These are phyloP conservation scores for Fraxinus albicans DNA, from an alignment of 305 asterid species.

Conservation along the genomic window DNA sequence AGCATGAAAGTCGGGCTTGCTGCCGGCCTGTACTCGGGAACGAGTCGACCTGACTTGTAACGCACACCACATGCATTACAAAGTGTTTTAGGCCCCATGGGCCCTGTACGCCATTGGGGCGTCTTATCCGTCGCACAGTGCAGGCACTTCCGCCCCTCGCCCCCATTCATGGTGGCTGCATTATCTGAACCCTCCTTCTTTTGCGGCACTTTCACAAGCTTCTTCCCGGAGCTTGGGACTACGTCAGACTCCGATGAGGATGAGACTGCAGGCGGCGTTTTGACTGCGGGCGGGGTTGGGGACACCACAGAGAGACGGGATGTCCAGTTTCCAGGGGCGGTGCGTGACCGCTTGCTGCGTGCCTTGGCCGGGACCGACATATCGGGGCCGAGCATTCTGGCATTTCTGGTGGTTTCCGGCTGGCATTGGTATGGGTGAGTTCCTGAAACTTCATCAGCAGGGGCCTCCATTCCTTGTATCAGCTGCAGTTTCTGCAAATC, in stretches of 20 bases:
- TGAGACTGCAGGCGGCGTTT: slow-evolving; percentile 42
- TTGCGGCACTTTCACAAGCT: background rate
- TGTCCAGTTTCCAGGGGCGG: slow-evolving; percentile 73
- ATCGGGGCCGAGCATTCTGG: slow-evolving; percentile 37
- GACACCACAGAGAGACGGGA: slow-evolving; percentile 67
- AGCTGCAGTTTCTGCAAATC: slow-evolving; percentile 62
- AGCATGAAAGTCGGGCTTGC: slow-evolving; percentile 83
- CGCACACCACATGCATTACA: slow-evolving; percentile 90
- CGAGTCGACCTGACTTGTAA: slow-evolving; percentile 82
- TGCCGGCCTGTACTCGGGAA: slow-evolving; percentile 86
- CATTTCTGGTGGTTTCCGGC: slow-evolving; percentile 41
- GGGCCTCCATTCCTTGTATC: slow-evolving; percentile 55
- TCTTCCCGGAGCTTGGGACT: background rate
- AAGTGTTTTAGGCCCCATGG: slow-evolving; percentile 85
- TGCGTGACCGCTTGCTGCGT: slow-evolving; percentile 84
- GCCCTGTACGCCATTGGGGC: slow-evolving; percentile 92
- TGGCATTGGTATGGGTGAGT: slow-evolving; percentile 40
- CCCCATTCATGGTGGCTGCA: slow-evolving; percentile 20
- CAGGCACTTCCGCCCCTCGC: slow-evolving; percentile 69
- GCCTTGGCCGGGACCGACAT: slow-evolving; percentile 78
- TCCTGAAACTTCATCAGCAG: slow-evolving; percentile 30
- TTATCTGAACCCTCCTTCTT: slow-evolving; percentile 36
- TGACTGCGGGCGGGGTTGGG: slow-evolving; percentile 35
- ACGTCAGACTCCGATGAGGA: slow-evolving; percentile 56
- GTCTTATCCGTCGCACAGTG: slow-evolving; percentile 92